Conservation (phyloP, 768 basidiomycete genomes). For the Lanmaoa rubissima region DNA sequence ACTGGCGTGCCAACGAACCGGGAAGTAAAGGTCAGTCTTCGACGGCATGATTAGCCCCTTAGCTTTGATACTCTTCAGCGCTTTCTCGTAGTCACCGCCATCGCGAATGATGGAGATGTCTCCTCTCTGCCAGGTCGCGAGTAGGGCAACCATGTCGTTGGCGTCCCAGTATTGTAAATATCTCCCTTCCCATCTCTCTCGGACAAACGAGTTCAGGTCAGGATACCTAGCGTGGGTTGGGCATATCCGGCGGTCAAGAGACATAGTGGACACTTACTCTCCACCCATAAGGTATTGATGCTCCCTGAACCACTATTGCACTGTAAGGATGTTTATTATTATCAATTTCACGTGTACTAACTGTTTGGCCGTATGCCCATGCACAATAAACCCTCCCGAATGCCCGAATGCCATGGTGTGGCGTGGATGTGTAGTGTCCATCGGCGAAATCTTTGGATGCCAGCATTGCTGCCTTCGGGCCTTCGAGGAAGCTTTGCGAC, state of each 20-base stretch:
- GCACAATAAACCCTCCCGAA: conserved; percentile 58
- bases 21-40: conserved; percentile 60
- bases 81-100: conserved; percentile 42
- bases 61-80: conserved; percentile 45
- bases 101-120: conserved; percentile 48
- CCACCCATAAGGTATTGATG: conserved; percentile 44
- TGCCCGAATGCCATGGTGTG: conserved; percentile 52
- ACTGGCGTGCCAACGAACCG: conserved; percentile 33
- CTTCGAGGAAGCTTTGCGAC: conserved; percentile 53
- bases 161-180: conserved; percentile 50
- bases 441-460: conserved; percentile 54
- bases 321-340: neutral
- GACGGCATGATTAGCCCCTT: conserved; percentile 58
- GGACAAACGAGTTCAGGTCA: conserved; percentile 47
- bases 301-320: conserved; percentile 53
- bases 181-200: conserved; percentile 49
- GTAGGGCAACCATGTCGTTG: conserved; percentile 50
- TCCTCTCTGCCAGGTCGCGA: conserved; percentile 53
- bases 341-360: conserved; percentile 22
- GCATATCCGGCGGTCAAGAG: neutral
- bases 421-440: conserved; percentile 49
- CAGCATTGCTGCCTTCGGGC: conserved; percentile 52
- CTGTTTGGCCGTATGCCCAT: conserved; percentile 61
- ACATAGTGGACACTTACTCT: conserved; percentile 27
- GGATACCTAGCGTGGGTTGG: conserved; percentile 36